These are phyloP conservation scores for Podospora appendiculata DNA, from an alignment of 495 filamentous ascomycete genomes.

Conservation along the genomic window DNA sequence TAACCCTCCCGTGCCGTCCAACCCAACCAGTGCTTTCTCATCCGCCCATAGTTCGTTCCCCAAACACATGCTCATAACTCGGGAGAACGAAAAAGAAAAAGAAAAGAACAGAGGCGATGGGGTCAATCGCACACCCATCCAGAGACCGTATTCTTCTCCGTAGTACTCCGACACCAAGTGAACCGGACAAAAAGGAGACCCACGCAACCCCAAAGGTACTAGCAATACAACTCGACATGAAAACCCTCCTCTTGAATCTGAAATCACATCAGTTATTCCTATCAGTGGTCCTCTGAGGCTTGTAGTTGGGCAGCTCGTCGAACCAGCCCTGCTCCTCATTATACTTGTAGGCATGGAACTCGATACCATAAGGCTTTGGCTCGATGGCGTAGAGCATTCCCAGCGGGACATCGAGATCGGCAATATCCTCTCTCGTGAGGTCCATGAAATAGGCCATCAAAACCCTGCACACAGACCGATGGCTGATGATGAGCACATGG, in stretches of 20 bases:
- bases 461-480: constrained; percentile 84
- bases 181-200: no score
- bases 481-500: constrained; percentile 82
- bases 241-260: background rate
- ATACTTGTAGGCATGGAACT: constrained; percentile 90
- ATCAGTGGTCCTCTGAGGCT: constrained; percentile 51
- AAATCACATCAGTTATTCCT: constrained; percentile 18
- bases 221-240: no score
- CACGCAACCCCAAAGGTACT: no score
- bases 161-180: no score
- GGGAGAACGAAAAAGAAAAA: no score
- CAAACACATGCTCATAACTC: no score
- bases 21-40: no score
- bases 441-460: constrained; percentile 95
- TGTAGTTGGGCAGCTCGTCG: constrained; percentile 69
- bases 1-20: no score
- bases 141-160: no score
- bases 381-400: constrained; percentile 90
- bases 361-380: constrained; percentile 95
- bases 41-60: no score
- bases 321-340: constrained; percentile 72
- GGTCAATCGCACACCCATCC: no score
- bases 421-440: constrained; percentile 79
- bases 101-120: no score
- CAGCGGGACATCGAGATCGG: constrained; percentile 84